Evolutionary conservation across 108 stramenopile genomes (phyloP), one percentile per base, ranked within the genome.

Genomic region (Discostella stelligeroides): DNA sequence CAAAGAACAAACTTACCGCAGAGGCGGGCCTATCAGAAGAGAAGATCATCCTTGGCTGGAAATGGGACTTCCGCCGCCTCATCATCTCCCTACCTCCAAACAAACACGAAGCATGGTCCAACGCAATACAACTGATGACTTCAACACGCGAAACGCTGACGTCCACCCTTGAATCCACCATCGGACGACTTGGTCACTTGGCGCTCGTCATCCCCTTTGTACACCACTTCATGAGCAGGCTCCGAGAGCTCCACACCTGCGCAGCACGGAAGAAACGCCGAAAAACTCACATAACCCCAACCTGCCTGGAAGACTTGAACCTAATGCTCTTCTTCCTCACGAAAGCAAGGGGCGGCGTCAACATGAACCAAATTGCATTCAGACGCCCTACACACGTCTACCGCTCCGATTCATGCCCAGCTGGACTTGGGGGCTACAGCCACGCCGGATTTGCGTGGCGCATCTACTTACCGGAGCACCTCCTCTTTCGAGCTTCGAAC

Each of bases 401-500:
- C n/a, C n/a, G n/a, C n/a, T n/a, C 27, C 0, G 65, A 74, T 40
- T 47, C 61, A 8, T 74, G 65, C 20, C 73, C 66, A 39, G 11
- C 4, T 0, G 64, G 73, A 0, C 30, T 74, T 2, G 45, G 65
- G 29, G 73, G 73, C 0, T 60, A 60, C 58, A 74, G 54, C 51
- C 27, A 40, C 18, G 51, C 11, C 14, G 72, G 64, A n/a, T 25
- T 10, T 4, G 65, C 40, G 2, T 74, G 73, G 73, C 50, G 27
- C 2, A 66, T 38, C 10, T 43, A 56, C 23, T 24, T 68, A 9
- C 43, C 58, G 0, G 0, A 2, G 18, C 39, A 75, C n/a, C 59
- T 75, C 25, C n/a, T 29, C 14, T 69, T 68, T 27, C 15, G 58
- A 48, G 74, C 67, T 2, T 58, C 66, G 15, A 68, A 62, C 28